Conservation (phyloP, 805 yeast species). For the Sungouiella blattae region DNA sequence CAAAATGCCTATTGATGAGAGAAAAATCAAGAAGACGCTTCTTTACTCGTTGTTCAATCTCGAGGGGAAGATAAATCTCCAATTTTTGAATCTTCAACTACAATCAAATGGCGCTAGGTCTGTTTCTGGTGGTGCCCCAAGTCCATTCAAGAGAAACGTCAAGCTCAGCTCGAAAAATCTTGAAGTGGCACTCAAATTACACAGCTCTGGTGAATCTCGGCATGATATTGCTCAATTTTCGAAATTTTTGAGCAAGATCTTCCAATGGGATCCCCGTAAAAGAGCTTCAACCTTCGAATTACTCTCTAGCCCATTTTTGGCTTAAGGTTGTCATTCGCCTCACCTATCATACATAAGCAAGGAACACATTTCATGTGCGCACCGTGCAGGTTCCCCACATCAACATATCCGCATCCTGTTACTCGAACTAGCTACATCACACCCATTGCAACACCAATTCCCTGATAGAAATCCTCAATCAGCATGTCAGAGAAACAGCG, state of each 20-base stretch:
- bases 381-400: not conserved
- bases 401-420: not conserved
- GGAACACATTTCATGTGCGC: too few species aligned
- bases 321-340: too few species aligned
- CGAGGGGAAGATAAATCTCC: slow-evolving; percentile 36
- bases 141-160: slow-evolving; percentile 19
- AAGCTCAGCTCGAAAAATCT: slow-evolving; percentile 27
- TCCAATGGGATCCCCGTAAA: slow-evolving; percentile 32
- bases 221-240: slow-evolving; percentile 17
- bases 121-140: slow-evolving; percentile 2
- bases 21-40: slow-evolving; percentile 29
- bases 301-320: too few species aligned
- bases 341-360: too few species aligned
- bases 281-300: too few species aligned
- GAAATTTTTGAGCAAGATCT: slow-evolving; percentile 26
- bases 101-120: slow-evolving; percentile 10
- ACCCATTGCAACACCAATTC: too few species aligned
- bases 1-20: slow-evolving; percentile 23
- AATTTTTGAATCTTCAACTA: slow-evolving; percentile 27
- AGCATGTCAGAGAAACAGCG: slow-evolving; percentile 3
- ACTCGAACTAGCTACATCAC: not conserved
- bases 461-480: too few species aligned
- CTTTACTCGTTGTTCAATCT: slow-evolving; percentile 37
- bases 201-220: slow-evolving; percentile 11
- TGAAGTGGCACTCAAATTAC: slow-evolving; percentile 27